These are phyloP conservation scores for Logfia minima DNA, from an alignment of 129 eudicot species.

Conservation along the genomic window DNA sequence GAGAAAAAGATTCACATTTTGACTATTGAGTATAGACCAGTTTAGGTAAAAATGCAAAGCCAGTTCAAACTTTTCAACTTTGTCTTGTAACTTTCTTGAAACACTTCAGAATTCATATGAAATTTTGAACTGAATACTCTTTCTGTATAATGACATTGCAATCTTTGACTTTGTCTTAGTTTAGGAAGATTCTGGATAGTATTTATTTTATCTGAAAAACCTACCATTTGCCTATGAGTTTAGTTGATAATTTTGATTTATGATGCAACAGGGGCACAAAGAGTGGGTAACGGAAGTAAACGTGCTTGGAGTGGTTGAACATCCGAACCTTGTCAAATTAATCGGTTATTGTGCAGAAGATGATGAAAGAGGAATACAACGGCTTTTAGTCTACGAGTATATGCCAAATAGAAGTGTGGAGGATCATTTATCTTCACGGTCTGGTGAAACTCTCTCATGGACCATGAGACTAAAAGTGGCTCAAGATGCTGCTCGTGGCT, in stretches of 20 bases:
- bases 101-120: background rate
- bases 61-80: background rate
- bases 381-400: slow-evolving; percentile 69
- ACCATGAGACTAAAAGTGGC: slow-evolving; percentile 74
- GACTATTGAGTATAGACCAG: background rate
- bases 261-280: slow-evolving; percentile 63
- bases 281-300: slow-evolving; percentile 88
- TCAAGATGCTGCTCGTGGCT: slow-evolving; percentile 86
- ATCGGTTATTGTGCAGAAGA: slow-evolving; percentile 82
- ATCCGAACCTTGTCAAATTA: slow-evolving; percentile 77
- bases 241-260: background rate
- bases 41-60: background rate
- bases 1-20: background rate
- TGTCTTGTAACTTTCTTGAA: background rate
- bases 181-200: background rate
- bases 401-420: slow-evolving; percentile 79
- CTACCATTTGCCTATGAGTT: background rate
- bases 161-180: background rate
- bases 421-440: slow-evolving; percentile 58
- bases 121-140: background rate
- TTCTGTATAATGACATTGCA: background rate
- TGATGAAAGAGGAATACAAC: slow-evolving; percentile 67
- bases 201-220: background rate
- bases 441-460: slow-evolving; percentile 67
- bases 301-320: slow-evolving; percentile 74